phyloP scores from a whole-genome alignment of 2,329 filamentous ascomycete genomes.

The Fusarium robinianum region DNA sequence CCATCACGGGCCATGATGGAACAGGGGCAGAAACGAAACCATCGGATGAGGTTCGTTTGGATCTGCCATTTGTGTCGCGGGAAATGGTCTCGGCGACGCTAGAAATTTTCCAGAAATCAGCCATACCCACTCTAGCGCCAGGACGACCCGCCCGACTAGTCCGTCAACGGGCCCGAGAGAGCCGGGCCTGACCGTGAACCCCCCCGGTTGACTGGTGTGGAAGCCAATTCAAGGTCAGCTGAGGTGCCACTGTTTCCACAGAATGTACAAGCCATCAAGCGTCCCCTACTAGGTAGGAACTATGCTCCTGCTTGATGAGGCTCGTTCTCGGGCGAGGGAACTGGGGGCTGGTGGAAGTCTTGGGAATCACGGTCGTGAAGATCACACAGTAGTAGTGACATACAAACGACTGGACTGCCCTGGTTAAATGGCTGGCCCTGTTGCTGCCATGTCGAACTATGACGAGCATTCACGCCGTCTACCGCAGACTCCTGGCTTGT shows the following conservation, averaged over 20 bases:
- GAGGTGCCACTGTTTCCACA: conserved; percentile 26
- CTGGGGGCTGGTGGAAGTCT: background rate
- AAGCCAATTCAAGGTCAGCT: conserved; percentile 29
- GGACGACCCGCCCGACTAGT: conserved; percentile 2
- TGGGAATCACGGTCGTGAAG: background rate
- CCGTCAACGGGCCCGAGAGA: conserved; percentile 7
- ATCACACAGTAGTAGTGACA: too few relatives aligned
- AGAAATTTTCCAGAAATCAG: conserved; percentile 38
- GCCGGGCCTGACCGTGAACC: conserved; percentile 7
- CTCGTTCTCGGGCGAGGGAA: conserved; percentile 4
- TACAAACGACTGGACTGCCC: too few relatives aligned
- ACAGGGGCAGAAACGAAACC: conserved; percentile 2
- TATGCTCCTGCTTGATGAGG: too few relatives aligned
- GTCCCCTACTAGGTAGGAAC: background rate
- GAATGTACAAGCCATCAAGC: conserved; percentile 9
- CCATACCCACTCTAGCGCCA: conserved; percentile 6
- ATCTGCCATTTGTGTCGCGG: conserved; percentile 19
- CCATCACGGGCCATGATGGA: background rate
- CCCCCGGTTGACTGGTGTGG: conserved; percentile 13
- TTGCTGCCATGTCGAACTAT: too few relatives aligned
- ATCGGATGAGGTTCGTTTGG: conserved; percentile 31
- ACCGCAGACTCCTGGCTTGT: too few relatives aligned
- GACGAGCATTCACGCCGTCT: too few relatives aligned
- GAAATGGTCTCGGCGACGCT: conserved; percentile 25
- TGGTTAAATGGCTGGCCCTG: too few relatives aligned